Evolutionary conservation across 148 eudicot species (phyloP), one percentile per base, ranked within the genome.

Genomic region (Fagopyrum homotropicum): DNA sequence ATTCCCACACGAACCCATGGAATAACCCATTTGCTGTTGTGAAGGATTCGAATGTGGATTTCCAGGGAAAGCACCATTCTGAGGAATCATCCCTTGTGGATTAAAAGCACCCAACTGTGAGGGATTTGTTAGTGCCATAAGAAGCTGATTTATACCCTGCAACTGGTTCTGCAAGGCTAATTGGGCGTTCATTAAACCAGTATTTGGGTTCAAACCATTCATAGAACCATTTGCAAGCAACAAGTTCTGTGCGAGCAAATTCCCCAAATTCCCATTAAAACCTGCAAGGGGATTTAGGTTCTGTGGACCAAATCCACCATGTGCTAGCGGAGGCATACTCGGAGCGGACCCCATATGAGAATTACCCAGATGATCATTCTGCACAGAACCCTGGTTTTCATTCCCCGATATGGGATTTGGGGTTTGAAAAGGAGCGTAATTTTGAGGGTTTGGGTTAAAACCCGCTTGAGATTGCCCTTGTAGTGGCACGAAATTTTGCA

Each of bases 141-240:
- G 76, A 75, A 77, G 63, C 64, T 76, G 84, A 75, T 76, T 79
- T 74, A 81, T 66, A 72, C 70, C 72, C 52, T 74, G 84, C 48
- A 75, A 50, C 47, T 79, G 81, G 56, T 84, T 81, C 59, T 83
- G 86, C 82, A 81, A 81, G 48, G 82, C 82, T 72, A 81, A 79
- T 50, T 81, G 81, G 72, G 80, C 83, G 78, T 78, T 75, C 78
- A 73, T 72, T 63, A 79, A 75, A 45, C 75, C 69, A 9, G 48
- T 14, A 46, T 59, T 60, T 4, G 63, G 77, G 63, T 71, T 75
- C 44, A 48, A 26, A 75, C 11, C 69, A 79, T 79, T 74, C 77
- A 79, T 17, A 8, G 60, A 30, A 75, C 75, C 78, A 9, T 69
- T 17, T 61, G 77, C 81, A 60, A 80, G 72, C 43, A 73, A 72